Conservation (phyloP, 352 stramenopile genomes). For the Phytophthora multivora region DNA sequence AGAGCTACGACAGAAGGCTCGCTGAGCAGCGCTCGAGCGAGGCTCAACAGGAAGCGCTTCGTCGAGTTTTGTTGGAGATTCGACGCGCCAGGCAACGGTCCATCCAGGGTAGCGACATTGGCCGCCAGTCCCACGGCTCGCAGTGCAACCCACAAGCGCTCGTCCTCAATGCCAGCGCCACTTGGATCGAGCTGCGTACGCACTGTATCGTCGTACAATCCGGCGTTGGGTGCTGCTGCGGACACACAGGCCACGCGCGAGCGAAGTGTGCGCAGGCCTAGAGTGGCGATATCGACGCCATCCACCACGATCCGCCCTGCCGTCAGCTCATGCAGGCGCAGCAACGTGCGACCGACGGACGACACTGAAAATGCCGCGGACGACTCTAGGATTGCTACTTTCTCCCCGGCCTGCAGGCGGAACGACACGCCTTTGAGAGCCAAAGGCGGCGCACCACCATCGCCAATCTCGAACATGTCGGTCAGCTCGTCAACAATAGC, state of each 20-base stretch:
- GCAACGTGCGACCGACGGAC: conserved; percentile 89
- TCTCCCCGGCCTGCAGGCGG: conserved; percentile 75
- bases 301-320: conserved; percentile 92
- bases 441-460: conserved; percentile 50
- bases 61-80: conserved; percentile 92
- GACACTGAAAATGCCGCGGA: conserved; percentile 87
- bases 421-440: conserved; percentile 75
- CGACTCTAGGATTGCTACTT: conserved; percentile 91
- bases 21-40: conserved; percentile 94
- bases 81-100: conserved; percentile 67
- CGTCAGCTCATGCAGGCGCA: conserved; percentile 93
- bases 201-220: conserved; percentile 92
- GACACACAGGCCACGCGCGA: conserved; percentile 94
- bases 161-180: conserved; percentile 36
- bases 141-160: conserved; percentile 39
- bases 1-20: conserved; percentile 89
- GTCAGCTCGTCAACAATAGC: conserved; percentile 28
- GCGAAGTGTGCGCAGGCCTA: conserved; percentile 89
- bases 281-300: conserved; percentile 83
- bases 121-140: conserved; percentile 56
- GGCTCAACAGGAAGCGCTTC: conserved; percentile 96
- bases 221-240: conserved; percentile 88
- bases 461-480: conserved; percentile 44
- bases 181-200: conserved; percentile 94
- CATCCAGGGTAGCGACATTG: conserved; percentile 72